phyloP scores from a whole-genome alignment of 2,329 filamentous ascomycete species.

The Dactylella cylindrospora region DNA sequence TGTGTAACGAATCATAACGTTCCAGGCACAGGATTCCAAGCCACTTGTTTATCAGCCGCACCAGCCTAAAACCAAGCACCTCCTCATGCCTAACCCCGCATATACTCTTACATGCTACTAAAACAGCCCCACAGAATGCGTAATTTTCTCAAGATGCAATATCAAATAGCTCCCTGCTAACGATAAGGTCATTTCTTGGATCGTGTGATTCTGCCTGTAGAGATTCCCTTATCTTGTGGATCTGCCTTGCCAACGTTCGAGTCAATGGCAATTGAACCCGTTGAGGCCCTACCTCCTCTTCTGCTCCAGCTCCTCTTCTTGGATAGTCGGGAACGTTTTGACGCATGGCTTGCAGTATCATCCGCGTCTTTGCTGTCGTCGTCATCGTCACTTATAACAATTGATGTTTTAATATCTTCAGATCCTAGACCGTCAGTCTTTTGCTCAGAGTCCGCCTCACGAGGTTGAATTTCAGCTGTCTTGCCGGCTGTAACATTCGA shows the following conservation, averaged over 20 bases:
- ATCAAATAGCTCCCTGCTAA: slow-evolving; percentile 1
- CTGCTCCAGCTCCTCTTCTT: neutral
- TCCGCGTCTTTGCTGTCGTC: slow-evolving; percentile 12
- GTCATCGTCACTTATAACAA: slow-evolving; percentile 33
- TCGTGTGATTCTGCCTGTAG: slow-evolving; percentile 19
- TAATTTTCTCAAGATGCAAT: neutral
- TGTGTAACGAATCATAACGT: slow-evolving; percentile 13
- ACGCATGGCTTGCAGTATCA: slow-evolving; percentile 7
- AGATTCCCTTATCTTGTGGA: slow-evolving; percentile 5
- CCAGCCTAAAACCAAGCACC: neutral
- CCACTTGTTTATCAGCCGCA: slow-evolving; percentile 38
- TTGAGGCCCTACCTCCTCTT: neutral
- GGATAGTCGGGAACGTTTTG: slow-evolving; percentile 25
- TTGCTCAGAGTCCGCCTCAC: slow-evolving; percentile 22
- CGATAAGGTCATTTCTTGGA: slow-evolving; percentile 23
- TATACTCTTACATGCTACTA: too few species aligned
- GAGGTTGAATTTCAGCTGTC: slow-evolving; percentile 35
- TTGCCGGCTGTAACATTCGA: neutral
- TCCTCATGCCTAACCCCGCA: too few species aligned
- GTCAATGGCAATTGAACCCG: neutral
- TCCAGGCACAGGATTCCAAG: neutral
- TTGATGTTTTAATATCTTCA: neutral
- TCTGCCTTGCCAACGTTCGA: slow-evolving; percentile 6
- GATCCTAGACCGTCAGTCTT: neutral
- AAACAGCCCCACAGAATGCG: slow-evolving; percentile 4